Percentiles rank a stretch among this genome's conserved stretches.
Evolutionary conservation across 345 rosid genomes (phyloP).

Genomic region (Bruguiera parviflora): DNA sequence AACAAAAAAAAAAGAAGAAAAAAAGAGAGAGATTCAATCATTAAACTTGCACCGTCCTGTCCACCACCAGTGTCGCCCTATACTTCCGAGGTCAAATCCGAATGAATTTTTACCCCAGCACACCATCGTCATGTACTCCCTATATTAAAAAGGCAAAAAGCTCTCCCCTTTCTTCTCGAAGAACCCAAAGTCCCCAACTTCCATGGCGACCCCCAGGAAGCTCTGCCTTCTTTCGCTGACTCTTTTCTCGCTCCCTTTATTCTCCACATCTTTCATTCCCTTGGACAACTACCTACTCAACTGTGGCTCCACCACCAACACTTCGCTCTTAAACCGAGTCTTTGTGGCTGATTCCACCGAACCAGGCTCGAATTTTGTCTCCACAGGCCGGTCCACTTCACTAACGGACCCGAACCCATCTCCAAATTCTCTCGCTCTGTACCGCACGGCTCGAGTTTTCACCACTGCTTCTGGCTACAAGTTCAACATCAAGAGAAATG

Average conservation of each 20-base stretch:
- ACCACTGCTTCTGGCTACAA: conserved; percentile 39
- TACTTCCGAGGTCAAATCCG: background rate
- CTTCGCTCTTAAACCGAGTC: conserved; percentile 53
- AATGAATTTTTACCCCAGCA: background rate
- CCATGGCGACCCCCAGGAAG: conserved; percentile 30
- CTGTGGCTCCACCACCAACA: conserved; percentile 60
- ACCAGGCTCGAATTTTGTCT: conserved; percentile 36
- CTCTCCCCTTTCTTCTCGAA: too few relatives aligned
- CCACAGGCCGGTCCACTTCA: conserved; percentile 44
- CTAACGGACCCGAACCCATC: conserved; percentile 49
- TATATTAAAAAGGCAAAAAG: too few relatives aligned
- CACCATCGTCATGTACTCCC: too few relatives aligned
- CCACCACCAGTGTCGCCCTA: background rate
- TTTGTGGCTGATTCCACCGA: conserved; percentile 56
- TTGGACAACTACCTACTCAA: conserved; percentile 70
- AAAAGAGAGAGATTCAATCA: too few relatives aligned
- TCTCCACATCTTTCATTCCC: conserved; percentile 53
- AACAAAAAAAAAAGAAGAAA: background rate
- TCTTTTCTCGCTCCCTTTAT: conserved; percentile 23
- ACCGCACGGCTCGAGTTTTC: conserved; percentile 70
- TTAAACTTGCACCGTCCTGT: background rate
- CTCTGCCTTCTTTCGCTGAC: conserved; percentile 30
- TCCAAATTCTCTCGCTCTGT: conserved; percentile 46
- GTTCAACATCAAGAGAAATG: conserved; percentile 43
- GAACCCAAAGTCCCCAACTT: conserved; percentile 1